Conservation (phyloP, 2,329 filamentous ascomycete species). For the Monilinia fructigena region DNA sequence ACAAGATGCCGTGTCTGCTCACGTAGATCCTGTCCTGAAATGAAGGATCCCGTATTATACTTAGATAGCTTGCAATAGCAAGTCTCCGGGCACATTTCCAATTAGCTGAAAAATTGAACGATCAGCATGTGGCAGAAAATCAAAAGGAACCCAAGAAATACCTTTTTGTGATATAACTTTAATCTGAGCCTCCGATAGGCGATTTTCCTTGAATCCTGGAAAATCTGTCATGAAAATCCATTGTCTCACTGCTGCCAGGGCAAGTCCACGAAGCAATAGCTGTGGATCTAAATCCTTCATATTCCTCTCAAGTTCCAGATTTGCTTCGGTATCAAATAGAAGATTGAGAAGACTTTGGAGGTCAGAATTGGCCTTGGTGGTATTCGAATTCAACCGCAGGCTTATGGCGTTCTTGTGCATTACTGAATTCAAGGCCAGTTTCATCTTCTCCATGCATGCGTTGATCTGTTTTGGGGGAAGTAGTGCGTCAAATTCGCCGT, state of each 20-base stretch:
- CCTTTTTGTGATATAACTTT: slow-evolving; percentile 4
- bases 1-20: slow-evolving; percentile 3
- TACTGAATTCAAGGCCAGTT: background rate
- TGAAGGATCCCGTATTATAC: slow-evolving; percentile 2
- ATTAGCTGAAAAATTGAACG: background rate
- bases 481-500: background rate
- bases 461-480: background rate
- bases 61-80: slow-evolving; percentile 1
- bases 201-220: background rate
- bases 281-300: background rate
- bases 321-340: background rate
- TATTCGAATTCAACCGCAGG: background rate
- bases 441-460: slow-evolving; percentile 1
- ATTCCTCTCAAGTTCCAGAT: background rate
- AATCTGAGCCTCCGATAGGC: background rate
- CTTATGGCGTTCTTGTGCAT: slow-evolving; percentile 12
- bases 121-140: background rate
- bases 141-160: background rate
- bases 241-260: background rate
- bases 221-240: slow-evolving; percentile 11
- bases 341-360: background rate
- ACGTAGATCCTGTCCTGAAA: background rate
- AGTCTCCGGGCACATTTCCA: slow-evolving; percentile 9
- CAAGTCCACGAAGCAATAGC: slow-evolving; percentile 2
- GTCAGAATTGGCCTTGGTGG: background rate